These are phyloP conservation scores for Trichophyton mentagrophytes DNA, from an alignment of 2,329 filamentous ascomycete species.

Conservation along the genomic window DNA sequence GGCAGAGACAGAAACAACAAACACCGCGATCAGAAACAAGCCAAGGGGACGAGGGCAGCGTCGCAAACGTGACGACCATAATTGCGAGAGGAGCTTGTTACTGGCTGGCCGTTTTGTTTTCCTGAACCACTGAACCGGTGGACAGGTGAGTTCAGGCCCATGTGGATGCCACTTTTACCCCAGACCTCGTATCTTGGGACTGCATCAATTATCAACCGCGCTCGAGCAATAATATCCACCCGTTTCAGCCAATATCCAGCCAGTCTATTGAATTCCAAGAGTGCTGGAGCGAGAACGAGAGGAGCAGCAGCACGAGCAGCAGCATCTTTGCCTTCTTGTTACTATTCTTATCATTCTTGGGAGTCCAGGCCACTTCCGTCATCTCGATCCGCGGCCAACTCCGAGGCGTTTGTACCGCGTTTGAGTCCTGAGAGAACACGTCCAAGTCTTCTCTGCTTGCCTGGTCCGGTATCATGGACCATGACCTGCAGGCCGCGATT, in stretches of 20 bases:
- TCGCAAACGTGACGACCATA: no score
- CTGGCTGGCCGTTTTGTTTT: no score
- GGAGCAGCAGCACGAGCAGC: background rate
- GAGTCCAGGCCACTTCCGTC: background rate
- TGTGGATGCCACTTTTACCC: background rate
- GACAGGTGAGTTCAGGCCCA: background rate
- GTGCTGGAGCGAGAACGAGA: background rate
- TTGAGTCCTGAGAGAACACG: background rate
- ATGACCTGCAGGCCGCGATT: constrained; percentile 1
- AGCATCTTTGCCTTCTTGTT: no score
- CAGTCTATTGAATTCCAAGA: background rate
- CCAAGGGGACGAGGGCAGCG: no score
- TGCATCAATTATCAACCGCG: background rate
- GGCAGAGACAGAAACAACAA: no score
- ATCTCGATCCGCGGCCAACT: background rate
- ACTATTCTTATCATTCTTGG: background rate
- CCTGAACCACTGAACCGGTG: no score
- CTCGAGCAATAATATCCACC: background rate
- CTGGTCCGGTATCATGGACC: background rate
- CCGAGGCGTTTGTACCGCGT: background rate
- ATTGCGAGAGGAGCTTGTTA: no score
- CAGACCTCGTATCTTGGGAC: background rate
- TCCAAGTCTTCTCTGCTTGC: background rate
- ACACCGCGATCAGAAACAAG: no score
- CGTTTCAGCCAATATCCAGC: background rate